These are phyloP conservation scores for Agrocybe praecox DNA, from an alignment of 768 basidiomycete genomes.

Conservation along the genomic window DNA sequence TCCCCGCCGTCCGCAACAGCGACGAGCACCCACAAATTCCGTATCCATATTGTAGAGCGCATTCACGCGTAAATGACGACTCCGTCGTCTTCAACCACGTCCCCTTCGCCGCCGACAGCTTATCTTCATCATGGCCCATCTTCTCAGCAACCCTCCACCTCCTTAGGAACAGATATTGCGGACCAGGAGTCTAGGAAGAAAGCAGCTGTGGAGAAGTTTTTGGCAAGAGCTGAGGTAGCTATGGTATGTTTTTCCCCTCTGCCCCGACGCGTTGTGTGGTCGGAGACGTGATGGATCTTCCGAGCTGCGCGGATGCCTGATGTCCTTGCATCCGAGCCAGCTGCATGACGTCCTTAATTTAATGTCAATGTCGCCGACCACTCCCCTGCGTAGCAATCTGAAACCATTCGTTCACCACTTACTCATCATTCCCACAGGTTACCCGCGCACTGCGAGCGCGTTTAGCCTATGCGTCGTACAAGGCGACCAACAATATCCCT, in stretches of 20 bases:
- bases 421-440: constrained; percentile 56
- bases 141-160: constrained; percentile 36
- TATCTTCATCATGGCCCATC: constrained; percentile 53
- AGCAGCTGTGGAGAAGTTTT: constrained; percentile 74
- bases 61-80: constrained; percentile 67
- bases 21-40: constrained; percentile 35
- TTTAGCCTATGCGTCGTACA: constrained; percentile 83
- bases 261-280: constrained; percentile 49
- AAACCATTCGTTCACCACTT: constrained; percentile 35
- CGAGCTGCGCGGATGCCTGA: constrained; percentile 17
- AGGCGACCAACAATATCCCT: constrained; percentile 74
- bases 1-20: constrained; percentile 35
- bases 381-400: constrained; percentile 20
- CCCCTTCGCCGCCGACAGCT: constrained; percentile 74
- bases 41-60: constrained; percentile 32
- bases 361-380: constrained; percentile 8
- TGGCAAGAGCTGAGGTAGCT: constrained; percentile 78
- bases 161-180: constrained; percentile 34
- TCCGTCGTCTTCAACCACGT: constrained; percentile 80
- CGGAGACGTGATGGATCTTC: constrained; percentile 25
- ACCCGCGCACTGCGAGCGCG: constrained; percentile 81
- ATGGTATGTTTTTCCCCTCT: constrained; percentile 59
- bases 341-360: constrained; percentile 11
- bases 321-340: constrained; percentile 10
- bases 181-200: constrained; percentile 66